Base-by-base conservation (phyloP, 2,329 filamentous ascomycete genomes). In the Metarhizium sp. region DNA sequence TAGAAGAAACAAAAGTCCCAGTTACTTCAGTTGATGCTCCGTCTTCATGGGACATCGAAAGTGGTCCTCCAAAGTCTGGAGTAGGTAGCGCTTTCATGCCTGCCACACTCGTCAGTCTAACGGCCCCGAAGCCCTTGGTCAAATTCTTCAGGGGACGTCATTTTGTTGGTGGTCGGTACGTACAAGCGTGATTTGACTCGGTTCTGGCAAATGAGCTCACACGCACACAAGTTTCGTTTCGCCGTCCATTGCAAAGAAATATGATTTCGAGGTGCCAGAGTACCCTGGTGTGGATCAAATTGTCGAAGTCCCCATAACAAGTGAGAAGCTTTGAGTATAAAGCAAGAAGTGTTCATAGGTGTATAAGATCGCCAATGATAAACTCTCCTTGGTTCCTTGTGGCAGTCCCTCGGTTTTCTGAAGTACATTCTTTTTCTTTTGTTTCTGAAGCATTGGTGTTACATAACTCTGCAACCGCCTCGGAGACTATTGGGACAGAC, bases 11-110 rank as follows among this genome's bases (percentile, higher is more conserved):
- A 5, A 79, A 79, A 30, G 66, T 94, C 7, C 88, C 91, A 0
- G 87, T 97, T 0, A 86, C 94, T 2, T 88, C 90, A 2, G 89
- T 99, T 25, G 94, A 99, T 72, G 91, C 90, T 6, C 94, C 94
- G 1, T 95, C 90, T 36, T 94, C 89, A 2, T 99, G 94, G 94
- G 85, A 94, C 69, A 95, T 99, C 55, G 89, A 96, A 66, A 76
- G 78, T 11, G 94, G 94, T 0, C 92, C 92, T 8, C 91, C 92
- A 11, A 73, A 77, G 53, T 81, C 84, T 1, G 92, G 90, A 0
- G 79, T 89, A 0, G 92, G 91, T 1, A 86, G 86, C 64, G 83
- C 78, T 4, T 97, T 95, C 66, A 85, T 88, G 74, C 94, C 94
- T 60, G 76, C 79, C 38, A 85, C 86, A 20, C 75, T 99, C 56